These are phyloP conservation scores for Dipodascopsis uninucleata DNA, from an alignment of 805 yeast genomes.

Conservation along the genomic window DNA sequence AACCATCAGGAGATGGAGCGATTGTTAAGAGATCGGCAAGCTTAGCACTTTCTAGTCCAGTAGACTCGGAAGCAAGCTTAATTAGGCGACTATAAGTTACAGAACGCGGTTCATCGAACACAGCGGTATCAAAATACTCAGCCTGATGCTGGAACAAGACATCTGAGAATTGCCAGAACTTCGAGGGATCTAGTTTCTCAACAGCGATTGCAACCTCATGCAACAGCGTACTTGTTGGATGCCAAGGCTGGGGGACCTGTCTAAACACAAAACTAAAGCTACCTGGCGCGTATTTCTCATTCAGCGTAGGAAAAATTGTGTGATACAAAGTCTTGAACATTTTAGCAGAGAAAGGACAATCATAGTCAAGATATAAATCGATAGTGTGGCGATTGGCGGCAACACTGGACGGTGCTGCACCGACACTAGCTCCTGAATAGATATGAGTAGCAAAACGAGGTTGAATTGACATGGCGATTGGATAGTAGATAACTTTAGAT, in stretches of 20 bases:
- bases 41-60: slow-evolving; percentile 40
- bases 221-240: slow-evolving; percentile 62
- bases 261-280: slow-evolving; percentile 59
- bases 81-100: slow-evolving; percentile 54
- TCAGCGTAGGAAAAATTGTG: slow-evolving; percentile 52
- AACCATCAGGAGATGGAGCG: slow-evolving; percentile 34
- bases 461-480: slow-evolving; percentile 21
- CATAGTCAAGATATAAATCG: slow-evolving; percentile 68
- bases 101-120: slow-evolving; percentile 51
- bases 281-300: slow-evolving; percentile 43
- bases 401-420: slow-evolving; percentile 29
- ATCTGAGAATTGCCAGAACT: slow-evolving; percentile 56
- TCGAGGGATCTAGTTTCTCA: slow-evolving; percentile 49
- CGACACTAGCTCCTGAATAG: slow-evolving; percentile 4
- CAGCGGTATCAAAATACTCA: slow-evolving; percentile 59
- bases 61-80: slow-evolving; percentile 43
- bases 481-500: background rate
- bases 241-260: slow-evolving; percentile 90
- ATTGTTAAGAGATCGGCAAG: slow-evolving; percentile 39
- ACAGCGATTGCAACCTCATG: slow-evolving; percentile 73
- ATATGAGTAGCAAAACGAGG: slow-evolving; percentile 25
- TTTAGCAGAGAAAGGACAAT: slow-evolving; percentile 71
- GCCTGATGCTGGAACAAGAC: slow-evolving; percentile 54
- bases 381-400: slow-evolving; percentile 40
- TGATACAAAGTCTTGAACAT: slow-evolving; percentile 54